A percentile compares a stretch with the other conserved stretches of the same genome.
Conservation (phyloP, 2,329 filamentous ascomycete species). For the Emmonsiellopsis sp. region DNA sequence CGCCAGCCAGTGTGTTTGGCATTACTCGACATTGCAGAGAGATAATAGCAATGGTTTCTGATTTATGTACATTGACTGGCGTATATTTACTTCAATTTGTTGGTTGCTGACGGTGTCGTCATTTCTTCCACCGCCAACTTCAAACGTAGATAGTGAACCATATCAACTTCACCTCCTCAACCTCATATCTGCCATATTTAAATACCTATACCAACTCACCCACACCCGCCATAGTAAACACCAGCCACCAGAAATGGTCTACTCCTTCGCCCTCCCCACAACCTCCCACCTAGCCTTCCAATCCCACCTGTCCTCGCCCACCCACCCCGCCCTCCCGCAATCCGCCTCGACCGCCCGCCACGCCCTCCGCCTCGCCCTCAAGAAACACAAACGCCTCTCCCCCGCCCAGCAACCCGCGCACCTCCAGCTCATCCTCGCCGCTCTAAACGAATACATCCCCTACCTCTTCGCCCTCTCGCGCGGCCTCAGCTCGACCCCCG, state of each 20-base stretch:
- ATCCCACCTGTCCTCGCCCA: slow-evolving; percentile 63
- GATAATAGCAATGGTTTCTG: too few relatives aligned
- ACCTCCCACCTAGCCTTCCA: slow-evolving; percentile 81
- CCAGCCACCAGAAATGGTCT: slow-evolving; percentile 57
- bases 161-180: not conserved
- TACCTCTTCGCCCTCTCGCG: slow-evolving; percentile 71
- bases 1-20: too few relatives aligned
- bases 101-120: too few relatives aligned
- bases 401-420: slow-evolving; percentile 59
- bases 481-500: slow-evolving; percentile 50
- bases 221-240: slow-evolving; percentile 1
- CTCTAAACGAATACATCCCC: slow-evolving; percentile 68
- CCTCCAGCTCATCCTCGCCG: slow-evolving; percentile 59
- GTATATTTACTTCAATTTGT: too few relatives aligned
- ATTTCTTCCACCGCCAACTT: too few relatives aligned
- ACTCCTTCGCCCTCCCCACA: slow-evolving; percentile 77
- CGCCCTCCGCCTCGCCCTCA: slow-evolving; percentile 72
- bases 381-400: slow-evolving; percentile 80
- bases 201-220: not conserved
- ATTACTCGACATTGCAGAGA: too few relatives aligned
- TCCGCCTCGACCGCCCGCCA: slow-evolving; percentile 74
- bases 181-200: not conserved
- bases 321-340: slow-evolving; percentile 81
- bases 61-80: too few relatives aligned
- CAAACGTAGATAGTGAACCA: too few relatives aligned